Base-by-base conservation (phyloP, 768 basidiomycete genomes). In the Pleurotus eryngii region DNA sequence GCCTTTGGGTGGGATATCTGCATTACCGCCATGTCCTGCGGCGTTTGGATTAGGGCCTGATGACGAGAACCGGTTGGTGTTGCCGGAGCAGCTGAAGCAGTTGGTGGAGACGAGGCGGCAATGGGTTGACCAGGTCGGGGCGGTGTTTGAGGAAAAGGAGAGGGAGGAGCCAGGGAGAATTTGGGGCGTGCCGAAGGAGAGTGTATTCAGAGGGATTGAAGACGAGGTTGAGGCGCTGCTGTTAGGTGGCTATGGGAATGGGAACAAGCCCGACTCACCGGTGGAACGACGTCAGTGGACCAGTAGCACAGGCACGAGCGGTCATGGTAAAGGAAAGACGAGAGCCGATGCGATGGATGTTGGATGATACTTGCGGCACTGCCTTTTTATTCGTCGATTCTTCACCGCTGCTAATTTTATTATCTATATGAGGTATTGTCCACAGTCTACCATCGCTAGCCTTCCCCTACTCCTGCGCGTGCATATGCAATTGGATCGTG, bases 41-140 rank as follows among this genome's bases (percentile, higher is more conserved):
- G 86, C 89, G 3, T 72, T 87, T 9, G 90, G 89, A 2, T 73
- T 92, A 43, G 81, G 77, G 3, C 83, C 82, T 0, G 88, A 89
- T 66, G 86, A 87, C 24, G 84, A 87, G 50, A 80, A 84, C 64
- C 68, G 69, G 58, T 69, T 92, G 24, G 74, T 80, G 26, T 80
- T 93, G 22, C 80, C 83, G 30, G 86, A 91, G 22, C 82, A 86
- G 64, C 70, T 96, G 57, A 77, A 76, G 62, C 81, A 86, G 57
- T 78, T 94, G 26, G 85, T 98, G 14, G 82, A 83, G 62, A 89
- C 87, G 59, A 77, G 96, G 39, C 74, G 84, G 62, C 77, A 86
- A 62, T 95, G 93, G 86, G 87, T 93, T 18, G 82, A 89, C 49
- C 76, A 72, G 38, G 83, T 98, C 4, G 92, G 91, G 7, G 72